These are phyloP conservation scores for Candida silvatica DNA, from an alignment of 805 yeast genomes.

Conservation along the genomic window DNA sequence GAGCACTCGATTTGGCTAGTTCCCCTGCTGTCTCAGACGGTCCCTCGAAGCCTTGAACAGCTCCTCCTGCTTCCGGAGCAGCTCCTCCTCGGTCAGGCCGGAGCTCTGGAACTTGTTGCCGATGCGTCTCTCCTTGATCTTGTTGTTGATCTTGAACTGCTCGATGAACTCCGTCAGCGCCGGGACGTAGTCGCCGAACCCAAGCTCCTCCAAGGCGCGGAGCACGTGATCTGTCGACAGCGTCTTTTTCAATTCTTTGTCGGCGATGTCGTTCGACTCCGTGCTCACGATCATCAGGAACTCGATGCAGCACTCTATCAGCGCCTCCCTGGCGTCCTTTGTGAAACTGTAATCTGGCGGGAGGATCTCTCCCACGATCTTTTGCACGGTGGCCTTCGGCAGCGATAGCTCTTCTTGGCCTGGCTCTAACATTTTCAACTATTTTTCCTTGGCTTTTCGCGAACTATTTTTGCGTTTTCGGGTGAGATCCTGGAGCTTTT, in stretches of 20 bases:
- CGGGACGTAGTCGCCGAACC: constrained; percentile 77
- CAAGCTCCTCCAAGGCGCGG: constrained; percentile 80
- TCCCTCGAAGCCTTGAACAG: constrained; percentile 52
- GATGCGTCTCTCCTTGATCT: constrained; percentile 75
- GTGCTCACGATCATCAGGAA: constrained; percentile 92
- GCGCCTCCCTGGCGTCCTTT: constrained; percentile 89
- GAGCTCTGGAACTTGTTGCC: constrained; percentile 90
- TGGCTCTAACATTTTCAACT: constrained; percentile 4
- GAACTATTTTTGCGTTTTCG: not conserved
- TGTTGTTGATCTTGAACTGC: constrained; percentile 83
- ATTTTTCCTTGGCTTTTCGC: not conserved
- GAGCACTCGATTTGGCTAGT: not conserved
- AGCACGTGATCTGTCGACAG: constrained; percentile 95
- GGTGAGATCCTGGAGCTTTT: not conserved
- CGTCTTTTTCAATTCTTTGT: constrained; percentile 90
- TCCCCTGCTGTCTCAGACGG: constrained; percentile 21
- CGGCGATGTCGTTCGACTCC: constrained; percentile 93
- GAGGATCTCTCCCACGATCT: constrained; percentile 81
- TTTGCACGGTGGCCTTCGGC: constrained; percentile 83
- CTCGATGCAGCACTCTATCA: constrained; percentile 93
- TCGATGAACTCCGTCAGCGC: constrained; percentile 69
- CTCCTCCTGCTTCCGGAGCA: constrained; percentile 87
- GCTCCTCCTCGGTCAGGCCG: constrained; percentile 87
- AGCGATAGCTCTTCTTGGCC: constrained; percentile 27
- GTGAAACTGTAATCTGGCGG: constrained; percentile 85